Evolutionary conservation across 2,329 filamentous ascomycete species (phyloP).

Genomic region (Catunica adiposa): DNA sequence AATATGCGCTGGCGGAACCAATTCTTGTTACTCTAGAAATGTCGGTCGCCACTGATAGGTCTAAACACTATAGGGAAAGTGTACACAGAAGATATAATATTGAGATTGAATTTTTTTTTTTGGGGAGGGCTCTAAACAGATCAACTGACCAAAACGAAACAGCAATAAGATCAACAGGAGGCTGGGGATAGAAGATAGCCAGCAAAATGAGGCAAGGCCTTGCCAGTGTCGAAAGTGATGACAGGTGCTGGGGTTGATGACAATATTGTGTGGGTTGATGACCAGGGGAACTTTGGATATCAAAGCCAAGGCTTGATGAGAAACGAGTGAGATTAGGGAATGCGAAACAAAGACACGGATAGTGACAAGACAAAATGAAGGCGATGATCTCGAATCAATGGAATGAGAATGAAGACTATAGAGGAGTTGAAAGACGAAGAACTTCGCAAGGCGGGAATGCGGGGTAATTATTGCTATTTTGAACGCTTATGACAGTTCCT

Average conservation of each 20-base stretch:
- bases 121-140: too few species aligned
- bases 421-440: background rate
- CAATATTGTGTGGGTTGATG: background rate
- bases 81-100: too few species aligned
- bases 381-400: background rate
- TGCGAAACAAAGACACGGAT: background rate
- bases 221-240: background rate
- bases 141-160: too few species aligned
- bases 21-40: too few species aligned
- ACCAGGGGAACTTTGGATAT: background rate
- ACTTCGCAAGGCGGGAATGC: background rate
- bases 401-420: background rate
- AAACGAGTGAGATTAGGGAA: background rate
- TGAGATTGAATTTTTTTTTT: too few species aligned
- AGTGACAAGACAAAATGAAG: background rate
- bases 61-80: too few species aligned
- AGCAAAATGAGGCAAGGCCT: background rate
- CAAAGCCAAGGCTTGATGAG: background rate
- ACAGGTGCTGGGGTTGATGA: background rate
- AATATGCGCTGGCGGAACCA: too few species aligned
- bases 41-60: too few species aligned
- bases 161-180: too few species aligned
- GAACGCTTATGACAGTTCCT: background rate
- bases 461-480: background rate
- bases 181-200: too few species aligned